A percentile compares a stretch with the other conserved stretches of the same genome.
These are phyloP conservation scores for Panicum hallii DNA, from an alignment of 202 grass and related monocot genomes.

Conservation along the genomic window DNA sequence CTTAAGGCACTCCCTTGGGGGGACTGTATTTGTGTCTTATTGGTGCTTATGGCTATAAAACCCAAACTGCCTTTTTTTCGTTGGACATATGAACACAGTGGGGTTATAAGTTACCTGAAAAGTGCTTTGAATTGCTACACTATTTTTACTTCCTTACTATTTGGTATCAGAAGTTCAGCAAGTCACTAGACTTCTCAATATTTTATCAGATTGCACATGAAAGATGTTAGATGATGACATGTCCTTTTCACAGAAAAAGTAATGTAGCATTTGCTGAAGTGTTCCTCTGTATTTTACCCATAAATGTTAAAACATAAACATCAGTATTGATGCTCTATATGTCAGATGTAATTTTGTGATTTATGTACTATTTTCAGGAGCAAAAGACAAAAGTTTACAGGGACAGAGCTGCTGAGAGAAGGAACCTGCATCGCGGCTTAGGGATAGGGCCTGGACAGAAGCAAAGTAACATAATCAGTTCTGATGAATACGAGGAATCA, in stretches of 20 bases:
- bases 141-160: constrained; percentile 4
- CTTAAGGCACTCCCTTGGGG: constrained; percentile 4
- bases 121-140: neutral
- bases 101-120: constrained; percentile 8
- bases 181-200: neutral
- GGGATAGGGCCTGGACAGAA: constrained; percentile 83
- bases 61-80: neutral
- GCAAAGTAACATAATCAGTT: constrained; percentile 18
- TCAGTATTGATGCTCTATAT: constrained; percentile 20
- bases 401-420: constrained; percentile 90
- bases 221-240: constrained; percentile 16
- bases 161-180: constrained; percentile 12
- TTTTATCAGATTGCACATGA: constrained; percentile 5
- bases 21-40: neutral
- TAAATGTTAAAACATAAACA: constrained; percentile 7
- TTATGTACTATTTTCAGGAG: constrained; percentile 48
- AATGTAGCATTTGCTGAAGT: constrained; percentile 14
- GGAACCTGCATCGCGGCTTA: constrained; percentile 66
- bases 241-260: constrained; percentile 15
- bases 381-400: constrained; percentile 59
- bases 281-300: neutral
- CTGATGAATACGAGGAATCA: constrained; percentile 44
- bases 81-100: neutral
- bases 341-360: constrained; percentile 34
- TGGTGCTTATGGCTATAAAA: constrained; percentile 1